Evolutionary conservation across 441 rosid species (phyloP), one percentile per base, ranked within the genome.

Genomic region (Euphorbia neoarborescens): DNA sequence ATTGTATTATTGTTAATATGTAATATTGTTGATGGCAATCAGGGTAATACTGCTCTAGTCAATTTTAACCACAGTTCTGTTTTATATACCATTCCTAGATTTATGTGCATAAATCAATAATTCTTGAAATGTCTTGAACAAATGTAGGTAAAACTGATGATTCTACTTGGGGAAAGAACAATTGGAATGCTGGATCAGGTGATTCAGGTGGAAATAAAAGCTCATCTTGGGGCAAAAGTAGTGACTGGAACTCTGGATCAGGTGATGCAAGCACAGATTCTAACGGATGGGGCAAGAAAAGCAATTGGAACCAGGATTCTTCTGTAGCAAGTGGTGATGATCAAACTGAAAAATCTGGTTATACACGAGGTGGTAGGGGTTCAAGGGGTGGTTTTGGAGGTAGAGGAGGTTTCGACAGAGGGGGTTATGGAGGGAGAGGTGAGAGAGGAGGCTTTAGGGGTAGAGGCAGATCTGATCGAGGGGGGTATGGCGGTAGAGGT

Each of bases 311-410:
- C 54, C 81, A 62, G 61, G 80, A 50, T 65, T 65, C 77, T 28
- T 57, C 38, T 56, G 74, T 74, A 57, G 87, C 84, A 68, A 66
- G 83, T 59, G 80, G 79, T 57, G 75, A 78, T 14, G 82, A 75
- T 54, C 74, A 83, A 80, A 62, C 62, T 15, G 76, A 71, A 30
- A 56, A 73, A 51, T 75, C 62, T 74, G 70, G 66, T 78, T 73
- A 72, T 70, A 78, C 73, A 71, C 83, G 65, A 64, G 76, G 76
- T 15, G 73, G 85, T 68, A 87, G 88, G 61, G 79, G 67, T 58
- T 81, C 84, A 81, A 76, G 89, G 77, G 87, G 85, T 30, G 80
- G 86, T 35, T 80, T 78, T 50, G 44, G 85, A 64, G 85, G 86
- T 20, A 79, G 88, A 76, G 82, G 81, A 46, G 71, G 75, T 57